Percentiles rank a stretch among this genome's conserved stretches.
Evolutionary conservation across 2,329 filamentous ascomycete species (phyloP).

Genomic region (Colletotrichum costaricense): DNA sequence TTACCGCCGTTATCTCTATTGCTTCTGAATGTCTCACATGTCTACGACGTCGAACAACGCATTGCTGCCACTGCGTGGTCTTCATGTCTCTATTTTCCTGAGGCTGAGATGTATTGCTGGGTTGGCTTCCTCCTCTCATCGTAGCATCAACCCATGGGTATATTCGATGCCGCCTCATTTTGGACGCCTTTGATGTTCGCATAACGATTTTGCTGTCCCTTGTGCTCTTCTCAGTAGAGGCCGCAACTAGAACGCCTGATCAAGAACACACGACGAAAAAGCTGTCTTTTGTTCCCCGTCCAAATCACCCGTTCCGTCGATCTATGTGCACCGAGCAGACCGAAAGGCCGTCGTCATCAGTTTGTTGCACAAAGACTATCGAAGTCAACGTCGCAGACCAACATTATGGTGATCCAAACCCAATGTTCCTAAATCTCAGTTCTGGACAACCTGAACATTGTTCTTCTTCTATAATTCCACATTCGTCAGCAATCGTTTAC

Average conservation of each 20-base stretch:
- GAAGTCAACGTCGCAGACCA: neutral
- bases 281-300: neutral
- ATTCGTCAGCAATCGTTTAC: neutral
- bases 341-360: neutral
- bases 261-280: neutral
- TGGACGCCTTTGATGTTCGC: neutral
- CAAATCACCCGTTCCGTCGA: neutral
- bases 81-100: neutral
- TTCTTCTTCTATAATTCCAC: constrained; percentile 80
- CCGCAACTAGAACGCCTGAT: neutral
- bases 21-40: constrained; percentile 36
- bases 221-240: neutral
- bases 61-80: constrained; percentile 39
- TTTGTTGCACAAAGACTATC: neutral
- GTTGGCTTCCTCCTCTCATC: neutral
- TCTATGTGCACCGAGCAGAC: neutral
- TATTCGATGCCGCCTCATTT: neutral
- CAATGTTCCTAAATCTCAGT: constrained; percentile 56
- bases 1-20: constrained; percentile 55
- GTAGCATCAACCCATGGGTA: neutral
- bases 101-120: neutral
- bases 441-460: constrained; percentile 87
- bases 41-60: constrained; percentile 58
- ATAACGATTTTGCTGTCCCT: neutral
- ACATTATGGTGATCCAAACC: neutral